These are phyloP conservation scores for Neofusicoccum laricinum DNA, from an alignment of 2,329 filamentous ascomycete genomes.

Conservation along the genomic window DNA sequence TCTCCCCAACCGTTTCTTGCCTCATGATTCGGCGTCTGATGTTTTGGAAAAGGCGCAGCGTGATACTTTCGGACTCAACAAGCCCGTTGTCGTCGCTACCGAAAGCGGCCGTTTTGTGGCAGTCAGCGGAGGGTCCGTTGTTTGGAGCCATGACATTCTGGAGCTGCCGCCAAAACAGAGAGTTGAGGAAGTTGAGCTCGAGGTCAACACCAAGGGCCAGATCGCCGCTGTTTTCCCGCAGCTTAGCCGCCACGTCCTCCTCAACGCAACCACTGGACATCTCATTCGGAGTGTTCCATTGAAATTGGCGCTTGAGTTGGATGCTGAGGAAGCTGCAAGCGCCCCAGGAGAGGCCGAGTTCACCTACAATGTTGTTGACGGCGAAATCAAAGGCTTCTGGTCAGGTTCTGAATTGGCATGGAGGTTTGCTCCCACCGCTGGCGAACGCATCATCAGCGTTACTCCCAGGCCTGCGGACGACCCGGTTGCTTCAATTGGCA, in stretches of 20 bases:
- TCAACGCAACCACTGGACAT: slow-evolving; percentile 8
- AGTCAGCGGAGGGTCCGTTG: slow-evolving; percentile 67
- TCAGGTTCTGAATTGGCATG: slow-evolving; percentile 49
- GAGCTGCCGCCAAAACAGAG: slow-evolving; percentile 53
- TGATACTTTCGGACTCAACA: slow-evolving; percentile 85
- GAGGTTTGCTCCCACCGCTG: slow-evolving; percentile 66
- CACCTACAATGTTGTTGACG: slow-evolving; percentile 31
- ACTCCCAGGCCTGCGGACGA: slow-evolving; percentile 72
- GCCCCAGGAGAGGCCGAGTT: slow-evolving; percentile 17
- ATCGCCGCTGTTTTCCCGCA: slow-evolving; percentile 12
- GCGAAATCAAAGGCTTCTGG: slow-evolving; percentile 31
- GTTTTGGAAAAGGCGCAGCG: slow-evolving; percentile 50
- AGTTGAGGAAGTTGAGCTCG: slow-evolving; percentile 54
- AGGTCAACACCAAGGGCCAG: neutral
- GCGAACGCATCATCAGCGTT: slow-evolving; percentile 66
- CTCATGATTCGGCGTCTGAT: slow-evolving; percentile 53
- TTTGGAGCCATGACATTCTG: slow-evolving; percentile 70
- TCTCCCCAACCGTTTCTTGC: slow-evolving; percentile 66
- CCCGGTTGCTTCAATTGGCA: slow-evolving; percentile 90
- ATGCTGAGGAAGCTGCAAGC: neutral
- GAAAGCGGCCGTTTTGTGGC: slow-evolving; percentile 75
- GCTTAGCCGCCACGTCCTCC: slow-evolving; percentile 4
- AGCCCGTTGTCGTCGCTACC: slow-evolving; percentile 78
- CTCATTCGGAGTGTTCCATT: neutral
- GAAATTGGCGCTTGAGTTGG: neutral